These are phyloP conservation scores for Tolypocladium inflatum DNA, from an alignment of 2,329 filamentous ascomycete genomes.

Conservation along the genomic window DNA sequence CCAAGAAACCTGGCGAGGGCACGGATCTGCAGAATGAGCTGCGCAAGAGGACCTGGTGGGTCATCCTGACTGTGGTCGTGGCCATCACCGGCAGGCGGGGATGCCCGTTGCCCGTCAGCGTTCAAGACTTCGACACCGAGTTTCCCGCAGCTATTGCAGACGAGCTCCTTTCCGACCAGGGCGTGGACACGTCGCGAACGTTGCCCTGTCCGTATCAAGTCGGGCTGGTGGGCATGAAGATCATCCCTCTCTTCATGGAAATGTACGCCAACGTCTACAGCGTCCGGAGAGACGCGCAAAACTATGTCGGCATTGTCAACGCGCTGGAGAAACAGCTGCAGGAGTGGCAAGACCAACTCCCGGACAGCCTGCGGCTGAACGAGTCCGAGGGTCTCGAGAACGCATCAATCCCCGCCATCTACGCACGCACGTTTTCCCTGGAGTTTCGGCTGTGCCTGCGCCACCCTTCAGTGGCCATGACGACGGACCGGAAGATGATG, in stretches of 20 bases:
- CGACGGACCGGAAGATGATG: conserved; percentile 43
- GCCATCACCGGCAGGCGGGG: conserved; percentile 69
- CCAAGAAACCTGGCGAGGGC: conserved; percentile 35
- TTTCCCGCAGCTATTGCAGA: conserved; percentile 65
- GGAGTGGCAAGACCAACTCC: conserved; percentile 55
- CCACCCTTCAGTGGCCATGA: conserved; percentile 51
- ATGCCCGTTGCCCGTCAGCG: conserved; percentile 62
- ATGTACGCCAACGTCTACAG: conserved; percentile 72
- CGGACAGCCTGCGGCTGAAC: conserved; percentile 46
- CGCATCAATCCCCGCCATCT: conserved; percentile 42
- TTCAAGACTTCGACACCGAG: conserved; percentile 71
- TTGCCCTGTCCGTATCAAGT: conserved; percentile 59
- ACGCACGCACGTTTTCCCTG: conserved; percentile 41
- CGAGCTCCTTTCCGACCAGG: conserved; percentile 55
- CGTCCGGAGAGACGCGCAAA: conserved; percentile 50
- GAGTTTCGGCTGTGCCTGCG: conserved; percentile 52
- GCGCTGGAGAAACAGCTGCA: conserved; percentile 56
- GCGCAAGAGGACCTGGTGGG: conserved; percentile 72
- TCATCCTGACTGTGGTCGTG: conserved; percentile 54
- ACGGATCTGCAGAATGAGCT: conserved; percentile 61
- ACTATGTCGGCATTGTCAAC: conserved; percentile 54
- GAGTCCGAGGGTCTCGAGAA: conserved; percentile 27
- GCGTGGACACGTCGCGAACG: conserved; percentile 43
- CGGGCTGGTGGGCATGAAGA: conserved; percentile 55
- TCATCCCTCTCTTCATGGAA: conserved; percentile 59